Evolutionary conservation across 805 yeast species (phyloP).

Genomic region (Candida boidinii): DNA sequence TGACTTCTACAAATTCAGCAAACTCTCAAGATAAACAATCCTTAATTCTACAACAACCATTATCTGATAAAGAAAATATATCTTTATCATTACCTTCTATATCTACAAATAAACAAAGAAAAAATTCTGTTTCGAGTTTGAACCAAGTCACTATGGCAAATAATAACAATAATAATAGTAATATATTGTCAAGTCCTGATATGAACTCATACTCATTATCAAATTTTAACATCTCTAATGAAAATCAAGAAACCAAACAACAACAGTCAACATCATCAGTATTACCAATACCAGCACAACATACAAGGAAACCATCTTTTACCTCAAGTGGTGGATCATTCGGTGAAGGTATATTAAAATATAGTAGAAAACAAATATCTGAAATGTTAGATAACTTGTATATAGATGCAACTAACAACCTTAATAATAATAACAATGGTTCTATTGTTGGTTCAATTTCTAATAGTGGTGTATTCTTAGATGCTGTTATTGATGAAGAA

Average conservation of each 20-base stretch:
- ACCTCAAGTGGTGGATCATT: conserved; percentile 28
- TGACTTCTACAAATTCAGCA: too few species aligned
- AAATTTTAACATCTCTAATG: background rate
- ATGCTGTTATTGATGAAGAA: conserved; percentile 7
- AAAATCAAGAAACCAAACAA: background rate
- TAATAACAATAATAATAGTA: too few species aligned
- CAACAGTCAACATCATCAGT: background rate
- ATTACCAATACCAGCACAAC: background rate
- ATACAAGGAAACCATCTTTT: conserved; percentile 17
- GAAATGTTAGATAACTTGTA: conserved; percentile 23
- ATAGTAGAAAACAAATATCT: conserved; percentile 22
- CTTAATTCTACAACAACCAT: background rate
- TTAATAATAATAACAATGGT: too few species aligned
- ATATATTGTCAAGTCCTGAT: too few species aligned
- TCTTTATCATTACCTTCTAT: too few species aligned
- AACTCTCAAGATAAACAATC: too few species aligned
- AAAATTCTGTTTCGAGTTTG: too few species aligned
- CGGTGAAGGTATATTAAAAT: conserved; percentile 27
- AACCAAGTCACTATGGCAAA: too few species aligned
- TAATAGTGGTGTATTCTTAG: too few species aligned
- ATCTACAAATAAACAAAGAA: background rate
- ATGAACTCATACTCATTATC: background rate
- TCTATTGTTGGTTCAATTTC: too few species aligned
- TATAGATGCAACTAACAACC: too few species aligned
- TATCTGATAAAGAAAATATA: too few species aligned